These are phyloP conservation scores for Crithidia thermophila DNA, from an alignment of 208 protist genomes.

Conservation along the genomic window DNA sequence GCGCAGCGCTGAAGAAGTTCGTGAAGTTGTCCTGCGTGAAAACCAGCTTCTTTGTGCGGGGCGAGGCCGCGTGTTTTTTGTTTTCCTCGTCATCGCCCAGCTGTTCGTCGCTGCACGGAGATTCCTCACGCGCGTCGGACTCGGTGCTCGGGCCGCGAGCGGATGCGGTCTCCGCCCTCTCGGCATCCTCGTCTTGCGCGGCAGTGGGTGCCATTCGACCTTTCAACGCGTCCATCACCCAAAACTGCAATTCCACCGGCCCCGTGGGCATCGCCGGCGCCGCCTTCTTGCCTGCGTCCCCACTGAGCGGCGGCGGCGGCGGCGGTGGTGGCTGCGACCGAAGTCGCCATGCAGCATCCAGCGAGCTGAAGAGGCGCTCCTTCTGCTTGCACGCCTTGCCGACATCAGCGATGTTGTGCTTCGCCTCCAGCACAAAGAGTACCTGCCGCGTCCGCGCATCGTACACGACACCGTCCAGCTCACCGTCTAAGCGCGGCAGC, in stretches of 20 bases:
- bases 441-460: slow-evolving; percentile 16
- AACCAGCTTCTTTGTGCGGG: background rate
- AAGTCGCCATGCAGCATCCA: slow-evolving; percentile 14
- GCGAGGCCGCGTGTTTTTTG: background rate
- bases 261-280: too few species aligned
- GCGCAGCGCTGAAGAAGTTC: background rate
- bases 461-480: slow-evolving; percentile 27
- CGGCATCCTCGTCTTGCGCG: too few species aligned
- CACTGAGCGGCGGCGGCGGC: background rate
- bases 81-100: background rate
- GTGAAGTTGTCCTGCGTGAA: slow-evolving; percentile 29
- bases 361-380: slow-evolving; percentile 11
- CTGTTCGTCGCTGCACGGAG: too few species aligned
- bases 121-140: too few species aligned
- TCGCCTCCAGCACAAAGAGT: slow-evolving; percentile 32
- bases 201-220: too few species aligned
- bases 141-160: too few species aligned
- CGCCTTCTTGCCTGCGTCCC: background rate
- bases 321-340: background rate
- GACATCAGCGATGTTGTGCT: slow-evolving; percentile 31
- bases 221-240: too few species aligned
- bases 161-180: too few species aligned
- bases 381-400: slow-evolving; percentile 28
- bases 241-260: too few species aligned
- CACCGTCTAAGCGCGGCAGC: background rate